Percentiles rank a stretch among this genome's conserved stretches.
Evolutionary conservation across 192 early-diverging fungal species (phyloP).

Genomic region (Dispira simplex): DNA sequence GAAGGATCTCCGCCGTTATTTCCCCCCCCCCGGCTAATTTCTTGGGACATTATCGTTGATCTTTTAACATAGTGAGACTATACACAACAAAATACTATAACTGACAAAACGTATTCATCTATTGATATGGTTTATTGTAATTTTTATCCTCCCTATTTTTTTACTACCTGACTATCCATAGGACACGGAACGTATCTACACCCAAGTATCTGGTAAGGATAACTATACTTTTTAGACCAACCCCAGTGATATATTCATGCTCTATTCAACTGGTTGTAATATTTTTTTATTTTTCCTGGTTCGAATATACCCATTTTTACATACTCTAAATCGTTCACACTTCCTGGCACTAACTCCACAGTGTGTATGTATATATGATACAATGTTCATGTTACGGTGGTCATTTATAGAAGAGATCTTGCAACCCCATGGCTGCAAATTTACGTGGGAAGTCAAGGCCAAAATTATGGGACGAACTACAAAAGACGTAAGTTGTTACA

Average conservation of each 20-base stretch:
- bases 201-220: constrained; percentile 57
- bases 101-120: not conserved
- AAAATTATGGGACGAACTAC: constrained; percentile 57
- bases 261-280: no score
- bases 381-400: no score
- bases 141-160: not conserved
- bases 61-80: not conserved
- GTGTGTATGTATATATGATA: no score
- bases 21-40: no score
- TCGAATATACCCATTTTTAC: no score
- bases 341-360: no score
- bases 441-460: constrained; percentile 48
- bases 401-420: constrained; percentile 41
- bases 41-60: no score
- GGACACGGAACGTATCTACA: constrained; percentile 84
- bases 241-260: no score
- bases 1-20: no score
- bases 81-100: not conserved
- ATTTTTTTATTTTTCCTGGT: no score
- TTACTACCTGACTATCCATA: not conserved
- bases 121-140: not conserved
- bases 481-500: constrained; percentile 24
- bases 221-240: no score
- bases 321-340: no score
- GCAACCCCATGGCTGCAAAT: constrained; percentile 49